These are phyloP conservation scores for Ascochyta koolunga DNA, from an alignment of 2,329 filamentous ascomycete genomes.

Conservation along the genomic window DNA sequence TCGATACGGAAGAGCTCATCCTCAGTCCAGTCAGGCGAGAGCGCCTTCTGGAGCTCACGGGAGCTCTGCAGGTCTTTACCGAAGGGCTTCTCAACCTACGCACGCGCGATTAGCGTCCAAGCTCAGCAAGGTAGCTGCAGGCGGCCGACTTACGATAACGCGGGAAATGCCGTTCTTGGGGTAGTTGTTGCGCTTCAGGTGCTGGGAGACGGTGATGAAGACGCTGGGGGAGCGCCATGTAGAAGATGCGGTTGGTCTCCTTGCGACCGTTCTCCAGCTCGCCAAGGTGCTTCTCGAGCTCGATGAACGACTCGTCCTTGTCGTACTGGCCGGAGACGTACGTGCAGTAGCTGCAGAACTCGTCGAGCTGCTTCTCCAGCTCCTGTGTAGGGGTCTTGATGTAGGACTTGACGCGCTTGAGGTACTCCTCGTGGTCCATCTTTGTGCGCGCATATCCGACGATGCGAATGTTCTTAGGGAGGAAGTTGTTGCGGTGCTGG, in stretches of 20 bases:
- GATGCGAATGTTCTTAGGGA: constrained; percentile 93
- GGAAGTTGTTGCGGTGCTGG: constrained; percentile 98
- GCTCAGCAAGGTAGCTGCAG: constrained; percentile 7
- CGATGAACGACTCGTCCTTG: constrained; percentile 90
- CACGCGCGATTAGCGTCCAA: constrained; percentile 22
- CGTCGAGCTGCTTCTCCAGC: constrained; percentile 90
- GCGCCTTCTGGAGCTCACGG: constrained; percentile 89
- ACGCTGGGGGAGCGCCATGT: constrained; percentile 99
- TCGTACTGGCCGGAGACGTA: constrained; percentile 99
- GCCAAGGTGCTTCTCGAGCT: constrained; percentile 83
- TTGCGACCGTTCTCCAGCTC: constrained; percentile 81
- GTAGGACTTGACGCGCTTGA: constrained; percentile 93
- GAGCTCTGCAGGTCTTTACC: constrained; percentile 96
- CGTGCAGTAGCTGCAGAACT: constrained; percentile 86
- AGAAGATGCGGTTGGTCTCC: constrained; percentile 93
- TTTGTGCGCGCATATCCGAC: constrained; percentile 99
- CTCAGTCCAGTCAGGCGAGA: constrained; percentile 98
- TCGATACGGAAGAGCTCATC: constrained; percentile 99
- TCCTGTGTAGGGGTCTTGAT: constrained; percentile 99
- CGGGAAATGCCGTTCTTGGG: constrained; percentile 87
- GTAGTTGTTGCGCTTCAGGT: constrained; percentile 97
- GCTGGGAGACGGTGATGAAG: constrained; percentile 96
- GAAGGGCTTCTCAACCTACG: constrained; percentile 96
- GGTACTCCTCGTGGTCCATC: constrained; percentile 97
- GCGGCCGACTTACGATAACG: constrained; percentile 74